Evolutionary conservation across 1,284 basidiomycete species (phyloP).

Genomic region (Rhodotorula sp.): DNA sequence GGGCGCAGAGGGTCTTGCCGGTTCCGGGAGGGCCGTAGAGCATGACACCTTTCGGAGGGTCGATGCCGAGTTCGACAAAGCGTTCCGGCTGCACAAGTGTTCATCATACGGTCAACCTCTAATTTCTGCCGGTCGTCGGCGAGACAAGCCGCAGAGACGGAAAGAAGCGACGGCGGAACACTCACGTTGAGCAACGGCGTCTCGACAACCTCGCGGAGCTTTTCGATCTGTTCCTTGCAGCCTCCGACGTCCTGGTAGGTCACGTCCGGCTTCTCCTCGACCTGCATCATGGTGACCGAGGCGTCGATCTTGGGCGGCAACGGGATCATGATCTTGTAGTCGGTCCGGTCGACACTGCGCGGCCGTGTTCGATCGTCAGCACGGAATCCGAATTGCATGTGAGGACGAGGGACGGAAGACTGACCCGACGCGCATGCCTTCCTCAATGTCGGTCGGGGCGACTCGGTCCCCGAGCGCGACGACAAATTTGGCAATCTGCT

Average conservation of each 20-base stretch:
- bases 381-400: too few relatives aligned
- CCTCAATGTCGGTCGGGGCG: conserved; percentile 96
- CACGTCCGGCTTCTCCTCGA: conserved; percentile 98
- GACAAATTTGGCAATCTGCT: conserved; percentile 99
- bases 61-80: conserved; percentile 96
- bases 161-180: conserved; percentile 32
- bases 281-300: conserved; percentile 99
- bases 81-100: conserved; percentile 72
- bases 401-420: conserved; percentile 48
- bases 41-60: conserved; percentile 97
- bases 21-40: conserved; percentile 95
- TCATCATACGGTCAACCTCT: background rate
- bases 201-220: conserved; percentile 97
- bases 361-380: too few relatives aligned
- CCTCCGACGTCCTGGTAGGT: conserved; percentile 98
- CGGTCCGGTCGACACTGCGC: conserved; percentile 59
- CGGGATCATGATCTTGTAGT: conserved; percentile 99
- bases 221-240: conserved; percentile 99
- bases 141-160: background rate
- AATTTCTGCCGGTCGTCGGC: background rate
- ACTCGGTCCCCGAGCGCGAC: conserved; percentile 95
- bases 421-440: conserved; percentile 99
- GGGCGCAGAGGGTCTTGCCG: conserved; percentile 96
- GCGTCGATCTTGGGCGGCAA: conserved; percentile 99
- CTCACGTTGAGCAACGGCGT: conserved; percentile 87